phyloP scores from a whole-genome alignment of 129 eudicot genomes.

The Gnaphalium uliginosum region DNA sequence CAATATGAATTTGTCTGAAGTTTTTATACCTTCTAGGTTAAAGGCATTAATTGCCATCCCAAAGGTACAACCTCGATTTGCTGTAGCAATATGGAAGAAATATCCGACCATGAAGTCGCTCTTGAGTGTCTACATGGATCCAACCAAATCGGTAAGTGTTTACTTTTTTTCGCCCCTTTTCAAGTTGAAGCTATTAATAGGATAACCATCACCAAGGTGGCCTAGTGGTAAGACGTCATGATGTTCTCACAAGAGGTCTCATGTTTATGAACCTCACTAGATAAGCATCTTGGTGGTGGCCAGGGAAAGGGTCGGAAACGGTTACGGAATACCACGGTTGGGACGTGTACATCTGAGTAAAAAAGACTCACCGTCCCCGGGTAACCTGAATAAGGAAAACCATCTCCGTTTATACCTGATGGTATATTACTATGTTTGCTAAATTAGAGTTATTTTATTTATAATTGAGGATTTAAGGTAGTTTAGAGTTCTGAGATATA shows the following conservation, averaged over 20 bases:
- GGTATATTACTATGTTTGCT: background rate
- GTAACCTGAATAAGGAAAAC: too few species aligned
- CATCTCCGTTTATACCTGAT: background rate
- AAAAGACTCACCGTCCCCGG: too few species aligned
- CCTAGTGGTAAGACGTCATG: too few species aligned
- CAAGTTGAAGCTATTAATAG: background rate
- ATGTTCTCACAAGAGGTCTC: too few species aligned
- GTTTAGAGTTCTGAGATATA: background rate
- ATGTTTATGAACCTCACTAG: too few species aligned
- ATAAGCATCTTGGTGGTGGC: too few species aligned
- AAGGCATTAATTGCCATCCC: conserved; percentile 89
- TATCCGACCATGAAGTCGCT: conserved; percentile 96
- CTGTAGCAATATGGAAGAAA: conserved; percentile 80
- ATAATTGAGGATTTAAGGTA: background rate
- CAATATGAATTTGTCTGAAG: background rate
- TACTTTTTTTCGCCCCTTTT: background rate
- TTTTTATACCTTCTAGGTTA: conserved; percentile 50
- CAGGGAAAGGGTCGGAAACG: too few species aligned
- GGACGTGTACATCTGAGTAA: too few species aligned
- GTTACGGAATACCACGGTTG: too few species aligned
- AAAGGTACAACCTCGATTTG: conserved; percentile 90
- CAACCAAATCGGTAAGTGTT: conserved; percentile 66
- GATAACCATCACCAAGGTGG: too few species aligned
- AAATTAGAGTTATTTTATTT: too few species aligned
- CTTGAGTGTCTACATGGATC: conserved; percentile 81